Conservation (phyloP, 345 rosid species). For the Theobroma cacao region DNA sequence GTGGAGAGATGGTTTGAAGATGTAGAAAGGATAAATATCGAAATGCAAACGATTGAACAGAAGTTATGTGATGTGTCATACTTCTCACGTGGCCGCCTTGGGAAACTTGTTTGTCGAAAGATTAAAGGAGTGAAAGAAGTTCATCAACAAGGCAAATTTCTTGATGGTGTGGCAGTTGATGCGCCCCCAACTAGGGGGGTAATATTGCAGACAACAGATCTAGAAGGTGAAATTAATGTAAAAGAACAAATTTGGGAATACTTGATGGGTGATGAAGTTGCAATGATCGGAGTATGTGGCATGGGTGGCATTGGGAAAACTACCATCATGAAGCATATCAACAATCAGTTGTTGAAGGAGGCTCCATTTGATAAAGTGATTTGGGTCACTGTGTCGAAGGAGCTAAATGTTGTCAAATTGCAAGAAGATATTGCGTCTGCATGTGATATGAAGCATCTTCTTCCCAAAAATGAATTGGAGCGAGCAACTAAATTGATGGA, state of each 20-base stretch:
- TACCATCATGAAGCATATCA: background rate
- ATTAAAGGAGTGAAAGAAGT: background rate
- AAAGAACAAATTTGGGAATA: background rate
- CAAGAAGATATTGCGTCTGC: background rate
- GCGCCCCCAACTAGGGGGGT: background rate
- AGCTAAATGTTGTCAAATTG: background rate
- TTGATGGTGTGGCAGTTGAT: background rate
- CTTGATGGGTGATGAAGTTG: background rate
- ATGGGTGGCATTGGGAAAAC: background rate
- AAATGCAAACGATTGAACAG: too few species aligned
- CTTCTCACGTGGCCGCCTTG: too few species aligned
- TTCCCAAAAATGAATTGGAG: background rate
- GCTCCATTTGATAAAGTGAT: background rate
- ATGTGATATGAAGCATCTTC: too few species aligned
- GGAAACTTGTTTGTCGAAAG: too few species aligned
- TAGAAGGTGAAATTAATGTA: background rate
- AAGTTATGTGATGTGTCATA: too few species aligned
- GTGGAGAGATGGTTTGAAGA: too few species aligned
- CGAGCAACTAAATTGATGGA: background rate
- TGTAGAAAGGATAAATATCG: too few species aligned
- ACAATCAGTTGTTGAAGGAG: background rate
- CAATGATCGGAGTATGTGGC: background rate
- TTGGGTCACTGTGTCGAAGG: background rate
- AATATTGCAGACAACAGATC: background rate
- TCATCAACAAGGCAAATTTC: background rate